Conservation (phyloP, 106 monocot species). For the Apostasia ramifera region DNA sequence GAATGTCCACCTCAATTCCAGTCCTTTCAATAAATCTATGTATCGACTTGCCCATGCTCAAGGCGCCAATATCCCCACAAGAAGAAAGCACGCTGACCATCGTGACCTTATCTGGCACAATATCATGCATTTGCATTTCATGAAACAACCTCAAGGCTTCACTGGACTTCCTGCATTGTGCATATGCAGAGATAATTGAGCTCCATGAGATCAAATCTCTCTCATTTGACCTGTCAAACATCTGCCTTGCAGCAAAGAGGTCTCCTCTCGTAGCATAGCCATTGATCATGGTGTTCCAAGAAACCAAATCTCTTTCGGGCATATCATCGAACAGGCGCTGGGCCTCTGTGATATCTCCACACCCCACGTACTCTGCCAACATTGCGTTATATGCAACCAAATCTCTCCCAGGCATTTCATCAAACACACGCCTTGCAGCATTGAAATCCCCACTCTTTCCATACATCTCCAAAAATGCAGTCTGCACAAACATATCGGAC, state of each 20-base stretch:
- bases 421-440: conserved; percentile 30
- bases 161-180: conserved; percentile 15
- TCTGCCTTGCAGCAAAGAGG: conserved; percentile 20
- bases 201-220: conserved; percentile 48
- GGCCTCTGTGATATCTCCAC: conserved; percentile 21
- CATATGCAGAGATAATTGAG: conserved; percentile 48
- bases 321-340: conserved; percentile 36
- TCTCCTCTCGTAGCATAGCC: conserved; percentile 25
- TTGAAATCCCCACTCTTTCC: conserved; percentile 17
- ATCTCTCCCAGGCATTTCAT: conserved; percentile 32
- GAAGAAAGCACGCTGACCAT: conserved; percentile 36
- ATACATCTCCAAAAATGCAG: conserved; percentile 46
- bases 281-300: conserved; percentile 56
- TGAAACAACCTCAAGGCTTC: conserved; percentile 39
- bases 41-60: conserved; percentile 25
- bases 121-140: conserved; percentile 18
- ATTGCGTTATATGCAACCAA: conserved; percentile 31
- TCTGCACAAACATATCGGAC: conserved; percentile 30
- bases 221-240: conserved; percentile 26
- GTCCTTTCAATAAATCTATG: conserved; percentile 23
- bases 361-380: conserved; percentile 21
- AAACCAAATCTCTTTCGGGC: conserved; percentile 29
- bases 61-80: conserved; percentile 30
- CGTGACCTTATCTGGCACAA: conserved; percentile 37
- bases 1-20: conserved; percentile 18